These are phyloP conservation scores for Heimioporus sp. DNA, from an alignment of 768 basidiomycete genomes.

Conservation along the genomic window DNA sequence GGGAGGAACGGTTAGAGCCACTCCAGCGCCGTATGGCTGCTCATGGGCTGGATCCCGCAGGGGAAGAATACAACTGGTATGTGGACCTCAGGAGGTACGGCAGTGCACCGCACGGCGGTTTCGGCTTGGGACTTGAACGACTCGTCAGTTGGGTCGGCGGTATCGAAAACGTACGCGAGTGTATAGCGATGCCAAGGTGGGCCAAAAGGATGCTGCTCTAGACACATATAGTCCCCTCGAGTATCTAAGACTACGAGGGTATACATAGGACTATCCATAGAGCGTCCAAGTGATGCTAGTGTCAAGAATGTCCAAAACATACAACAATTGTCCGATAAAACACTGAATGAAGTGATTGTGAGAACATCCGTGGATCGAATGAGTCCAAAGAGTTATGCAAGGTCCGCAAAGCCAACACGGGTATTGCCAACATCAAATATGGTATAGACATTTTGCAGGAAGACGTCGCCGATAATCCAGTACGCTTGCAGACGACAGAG, in stretches of 20 bases:
- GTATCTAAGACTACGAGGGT: no score
- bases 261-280: no score
- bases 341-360: no score
- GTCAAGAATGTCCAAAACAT: background rate
- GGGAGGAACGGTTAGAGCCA: constrained; percentile 67
- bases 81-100: constrained; percentile 81
- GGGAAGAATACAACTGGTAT: constrained; percentile 65
- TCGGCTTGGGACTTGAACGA: constrained; percentile 94
- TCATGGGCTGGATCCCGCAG: constrained; percentile 42
- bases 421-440: constrained; percentile 32
- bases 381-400: constrained; percentile 11
- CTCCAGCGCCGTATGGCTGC: constrained; percentile 50
- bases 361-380: background rate
- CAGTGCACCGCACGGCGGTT: constrained; percentile 90
- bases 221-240: background rate
- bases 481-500: constrained; percentile 13
- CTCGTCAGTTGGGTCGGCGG: constrained; percentile 86
- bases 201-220: constrained; percentile 72
- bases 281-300: background rate
- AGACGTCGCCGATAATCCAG: constrained; percentile 37
- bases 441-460: constrained; percentile 32
- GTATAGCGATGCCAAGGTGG: constrained; percentile 91
- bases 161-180: constrained; percentile 88
- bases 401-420: constrained; percentile 42
- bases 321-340: constrained; percentile 1